Base-by-base conservation (phyloP, 805 yeast species). In the Wickerhamiella occidentalis region DNA sequence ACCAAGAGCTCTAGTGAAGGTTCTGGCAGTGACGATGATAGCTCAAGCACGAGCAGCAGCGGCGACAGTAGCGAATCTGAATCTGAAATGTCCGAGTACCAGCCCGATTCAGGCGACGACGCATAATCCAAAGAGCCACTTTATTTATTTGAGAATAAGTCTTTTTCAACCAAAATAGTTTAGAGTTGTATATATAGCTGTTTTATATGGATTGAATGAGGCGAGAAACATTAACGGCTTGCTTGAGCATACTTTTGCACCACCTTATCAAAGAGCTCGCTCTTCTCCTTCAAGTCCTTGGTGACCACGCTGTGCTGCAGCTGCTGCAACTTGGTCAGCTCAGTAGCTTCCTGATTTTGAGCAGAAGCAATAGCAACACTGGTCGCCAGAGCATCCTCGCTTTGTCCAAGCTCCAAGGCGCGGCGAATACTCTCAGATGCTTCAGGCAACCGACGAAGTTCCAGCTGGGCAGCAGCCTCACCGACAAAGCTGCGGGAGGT, bases 401-500 rank as follows among this genome's bases (percentile, higher is more conserved):
- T 56, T 66, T 56, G 15, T 1, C 62, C 69, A 41, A 68, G 61
- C 52, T 67, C 68, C n/a, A 69, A 66, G n/a, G 76, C 71, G 29
- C 69, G 60, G 37, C 54, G 45, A 25, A 70, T 49, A 11, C 66
- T 69, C 54, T 84, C 85, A 52, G 75, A 74, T 8, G 95, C 88
- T 66, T 90, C 96, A 2, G 88, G 90, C 50, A 77, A 69, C 60
- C 88, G 83, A 46, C 79, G 77, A 62, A 86, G 75, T 67, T 85
- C 86, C 58, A 88, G 67, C 54, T 88, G 86, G 52, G 87, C 72
- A 9, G 79, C 82, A 40, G 86, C 74, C 59, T 86, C 76, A 36
- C 82, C 80, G 30, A 76, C 59, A 56, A 82, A 73, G 29, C 77
- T 74, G 52, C 82, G 79, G 40, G 86, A 71, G 9, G 61, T 45